Evolutionary conservation across 176 grass and related monocot genomes (phyloP).

Genomic region (Musa itinerans): DNA sequence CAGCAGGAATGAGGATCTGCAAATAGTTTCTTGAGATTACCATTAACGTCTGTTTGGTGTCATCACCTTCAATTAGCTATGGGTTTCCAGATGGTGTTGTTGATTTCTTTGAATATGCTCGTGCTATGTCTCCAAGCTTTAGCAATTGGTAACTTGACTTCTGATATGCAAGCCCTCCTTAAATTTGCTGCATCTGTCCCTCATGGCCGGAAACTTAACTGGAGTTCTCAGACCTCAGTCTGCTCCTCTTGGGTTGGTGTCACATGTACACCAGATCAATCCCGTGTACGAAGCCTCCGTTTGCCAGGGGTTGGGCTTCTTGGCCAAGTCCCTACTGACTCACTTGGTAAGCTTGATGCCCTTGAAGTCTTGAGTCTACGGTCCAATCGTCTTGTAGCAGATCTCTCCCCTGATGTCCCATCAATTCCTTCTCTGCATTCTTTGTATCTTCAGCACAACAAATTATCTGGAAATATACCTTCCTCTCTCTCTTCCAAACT

Average conservation of each 20-base stretch:
- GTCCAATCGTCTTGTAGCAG: background rate
- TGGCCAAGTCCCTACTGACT: background rate
- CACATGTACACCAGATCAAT: conserved; percentile 3
- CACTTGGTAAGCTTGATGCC: conserved; percentile 14
- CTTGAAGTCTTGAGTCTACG: conserved; percentile 15
- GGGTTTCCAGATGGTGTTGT: background rate
- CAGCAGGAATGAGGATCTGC: conserved; percentile 3
- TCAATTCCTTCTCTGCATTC: conserved; percentile 11
- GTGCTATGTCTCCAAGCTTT: background rate
- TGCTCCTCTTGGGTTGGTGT: conserved; percentile 15
- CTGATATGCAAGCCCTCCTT: conserved; percentile 9
- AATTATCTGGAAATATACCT: conserved; percentile 15
- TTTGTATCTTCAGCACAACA: conserved; percentile 14
- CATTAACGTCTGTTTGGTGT: conserved; percentile 4
- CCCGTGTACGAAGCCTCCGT: conserved; percentile 1
- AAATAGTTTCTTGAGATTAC: conserved; percentile 4
- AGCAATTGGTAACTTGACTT: background rate
- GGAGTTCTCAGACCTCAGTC: conserved; percentile 2
- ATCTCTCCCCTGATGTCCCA: conserved; percentile 2
- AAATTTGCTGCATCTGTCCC: background rate
- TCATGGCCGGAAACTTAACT: conserved; percentile 9
- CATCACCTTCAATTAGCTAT: conserved; percentile 25
- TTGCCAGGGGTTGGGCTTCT: conserved; percentile 8
- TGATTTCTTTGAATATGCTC: background rate
- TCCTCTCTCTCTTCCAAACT: conserved; percentile 3